These are phyloP conservation scores for Penicillium sp. DNA, from an alignment of 2,329 filamentous ascomycete species.

Conservation along the genomic window DNA sequence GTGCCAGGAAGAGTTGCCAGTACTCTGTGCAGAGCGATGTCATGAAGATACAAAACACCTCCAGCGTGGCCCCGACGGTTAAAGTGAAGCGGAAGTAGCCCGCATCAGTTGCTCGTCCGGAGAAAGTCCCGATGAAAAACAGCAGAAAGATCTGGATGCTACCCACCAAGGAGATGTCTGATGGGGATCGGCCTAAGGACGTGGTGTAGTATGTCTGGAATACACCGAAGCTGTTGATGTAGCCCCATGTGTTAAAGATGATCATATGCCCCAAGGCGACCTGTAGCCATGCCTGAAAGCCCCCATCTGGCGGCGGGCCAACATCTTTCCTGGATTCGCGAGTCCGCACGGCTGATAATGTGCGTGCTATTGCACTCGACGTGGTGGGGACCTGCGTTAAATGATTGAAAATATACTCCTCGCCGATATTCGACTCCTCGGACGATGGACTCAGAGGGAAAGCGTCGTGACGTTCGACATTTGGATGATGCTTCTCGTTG, in stretches of 20 bases:
- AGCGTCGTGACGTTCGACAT: slow-evolving; percentile 6
- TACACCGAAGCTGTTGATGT: slow-evolving; percentile 56
- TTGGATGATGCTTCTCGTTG: neutral
- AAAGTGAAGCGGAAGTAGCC: slow-evolving; percentile 51
- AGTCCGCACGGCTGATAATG: slow-evolving; percentile 39
- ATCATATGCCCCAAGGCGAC: slow-evolving; percentile 53
- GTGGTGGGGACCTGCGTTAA: slow-evolving; percentile 26
- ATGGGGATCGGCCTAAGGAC: slow-evolving; percentile 43
- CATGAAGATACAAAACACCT: slow-evolving; percentile 53
- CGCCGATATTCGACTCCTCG: slow-evolving; percentile 20
- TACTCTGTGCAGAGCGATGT: slow-evolving; percentile 49
- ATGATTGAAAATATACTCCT: slow-evolving; percentile 10
- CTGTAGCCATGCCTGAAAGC: slow-evolving; percentile 57
- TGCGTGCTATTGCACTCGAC: slow-evolving; percentile 29
- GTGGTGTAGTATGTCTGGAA: slow-evolving; percentile 56
- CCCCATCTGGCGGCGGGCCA: slow-evolving; percentile 51
- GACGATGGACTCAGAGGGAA: slow-evolving; percentile 2
- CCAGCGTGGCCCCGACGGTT: slow-evolving; percentile 44
- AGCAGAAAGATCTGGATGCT: slow-evolving; percentile 53
- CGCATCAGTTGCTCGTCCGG: slow-evolving; percentile 53
- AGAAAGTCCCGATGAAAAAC: slow-evolving; percentile 53
- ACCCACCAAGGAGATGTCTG: slow-evolving; percentile 55
- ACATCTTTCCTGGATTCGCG: slow-evolving; percentile 37
- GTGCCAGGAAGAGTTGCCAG: slow-evolving; percentile 51
- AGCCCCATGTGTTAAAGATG: slow-evolving; percentile 59